Base-by-base conservation (phyloP, 2,329 filamentous ascomycete species). In the Phaeophleospora eucalypticola region DNA sequence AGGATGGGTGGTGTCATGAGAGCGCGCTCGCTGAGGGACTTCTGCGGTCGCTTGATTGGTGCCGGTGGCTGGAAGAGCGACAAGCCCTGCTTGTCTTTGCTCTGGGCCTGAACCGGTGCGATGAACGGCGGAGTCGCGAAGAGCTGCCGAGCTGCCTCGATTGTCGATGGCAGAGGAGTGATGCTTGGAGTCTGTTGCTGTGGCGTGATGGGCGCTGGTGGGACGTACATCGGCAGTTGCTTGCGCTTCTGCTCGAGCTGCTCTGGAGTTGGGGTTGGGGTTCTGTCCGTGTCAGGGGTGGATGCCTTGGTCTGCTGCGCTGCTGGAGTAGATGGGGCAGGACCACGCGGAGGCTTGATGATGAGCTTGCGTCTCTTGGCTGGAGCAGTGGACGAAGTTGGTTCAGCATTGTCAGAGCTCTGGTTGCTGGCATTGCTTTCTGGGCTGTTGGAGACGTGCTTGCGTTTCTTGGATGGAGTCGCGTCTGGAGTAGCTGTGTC, bases 161-260 rank as follows among this genome's bases (percentile, higher is more conserved):
- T n/a, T n/a, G n/a, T n/a, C n/a, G n/a, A n/a, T n/a, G n/a, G n/a
- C n/a, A n/a, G n/a, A n/a, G n/a, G n/a, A n/a, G n/a, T n/a, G n/a
- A n/a, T n/a, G n/a, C n/a, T n/a, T n/a, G n/a, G n/a, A n/a, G n/a
- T 14, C 24, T 39, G 37, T 19, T 20, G 37, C 37, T 24, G 8
- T 39, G 17, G 9, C 24, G 6, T 19, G 37, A 39, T 24, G 8
- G 37, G 36, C 15, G 42, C 9, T 20, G 42, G 35, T 10, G 21
- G 35, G 7, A 36, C 19, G 41, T 43, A 43, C 32, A 43, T 32
- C 9, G 41, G 41, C 8, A 36, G 33, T n/a, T 45, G n/a, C n/a
- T n/a, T n/a, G n/a, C n/a, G 24, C 24, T 29, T 29, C 24, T 29
- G 24, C 24, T 7, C 24, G 24, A 29, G 24, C 7, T 29, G 12